Evolutionary conservation across 805 yeast species (phyloP).

Genomic region (Starmerella stellata): DNA sequence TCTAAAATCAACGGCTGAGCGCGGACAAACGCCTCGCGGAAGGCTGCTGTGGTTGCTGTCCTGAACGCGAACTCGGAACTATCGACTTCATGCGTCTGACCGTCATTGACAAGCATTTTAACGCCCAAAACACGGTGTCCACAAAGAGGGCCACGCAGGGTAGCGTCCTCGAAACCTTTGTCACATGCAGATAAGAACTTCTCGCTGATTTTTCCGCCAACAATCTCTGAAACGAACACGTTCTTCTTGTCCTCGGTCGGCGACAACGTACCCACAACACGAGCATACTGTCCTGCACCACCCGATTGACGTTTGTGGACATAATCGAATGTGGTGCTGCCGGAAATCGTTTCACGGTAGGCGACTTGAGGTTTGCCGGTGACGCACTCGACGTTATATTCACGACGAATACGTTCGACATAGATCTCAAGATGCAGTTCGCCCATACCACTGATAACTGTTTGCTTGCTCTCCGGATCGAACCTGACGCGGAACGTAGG

Average conservation of each 20-base stretch:
- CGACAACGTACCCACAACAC: constrained; percentile 53
- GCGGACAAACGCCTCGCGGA: constrained; percentile 70
- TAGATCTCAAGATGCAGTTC: constrained; percentile 93
- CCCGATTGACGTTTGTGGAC: constrained; percentile 97
- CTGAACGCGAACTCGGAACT: constrained; percentile 90
- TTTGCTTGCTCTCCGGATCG: constrained; percentile 83
- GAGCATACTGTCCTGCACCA: constrained; percentile 98
- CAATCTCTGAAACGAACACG: constrained; percentile 66
- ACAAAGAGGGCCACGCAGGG: constrained; percentile 89
- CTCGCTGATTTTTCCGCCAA: constrained; percentile 94
- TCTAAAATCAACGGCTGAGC: constrained; percentile 80
- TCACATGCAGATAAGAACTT: constrained; percentile 85
- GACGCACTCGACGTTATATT: constrained; percentile 82
- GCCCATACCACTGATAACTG: constrained; percentile 94
- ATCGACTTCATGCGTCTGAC: constrained; percentile 93
- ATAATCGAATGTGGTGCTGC: constrained; percentile 64
- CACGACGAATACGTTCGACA: constrained; percentile 96
- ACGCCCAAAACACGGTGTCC: constrained; percentile 91
- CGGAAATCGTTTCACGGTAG: constrained; percentile 77
- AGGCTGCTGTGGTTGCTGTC: constrained; percentile 81
- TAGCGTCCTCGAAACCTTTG: constrained; percentile 86
- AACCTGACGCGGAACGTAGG: constrained; percentile 91
- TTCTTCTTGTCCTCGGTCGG: constrained; percentile 24
- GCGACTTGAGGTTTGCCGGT: constrained; percentile 98
- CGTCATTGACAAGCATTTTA: constrained; percentile 85